Evolutionary conservation across 805 yeast genomes (phyloP).

Genomic region (Yamadazyma ubonensis): DNA sequence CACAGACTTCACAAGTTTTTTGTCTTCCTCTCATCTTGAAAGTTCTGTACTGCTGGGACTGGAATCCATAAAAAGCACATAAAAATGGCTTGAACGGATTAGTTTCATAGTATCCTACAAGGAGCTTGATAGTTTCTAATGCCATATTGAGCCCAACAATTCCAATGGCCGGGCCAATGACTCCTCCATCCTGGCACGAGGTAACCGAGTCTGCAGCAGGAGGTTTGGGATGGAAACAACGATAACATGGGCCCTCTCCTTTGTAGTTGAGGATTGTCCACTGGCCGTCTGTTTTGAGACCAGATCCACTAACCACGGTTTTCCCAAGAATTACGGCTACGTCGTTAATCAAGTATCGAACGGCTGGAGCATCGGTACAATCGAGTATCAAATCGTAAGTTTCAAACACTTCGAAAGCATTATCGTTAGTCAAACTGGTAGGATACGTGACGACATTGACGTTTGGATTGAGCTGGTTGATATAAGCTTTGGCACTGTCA

Average conservation of each 20-base stretch:
- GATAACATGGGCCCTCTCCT: slow-evolving; percentile 80
- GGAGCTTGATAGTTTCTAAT: slow-evolving; percentile 74
- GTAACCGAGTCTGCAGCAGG: slow-evolving; percentile 82
- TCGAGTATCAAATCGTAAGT: slow-evolving; percentile 78
- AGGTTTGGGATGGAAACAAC: slow-evolving; percentile 90
- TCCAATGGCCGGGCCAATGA: slow-evolving; percentile 93
- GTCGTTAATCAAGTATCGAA: slow-evolving; percentile 85
- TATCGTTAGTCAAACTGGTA: slow-evolving; percentile 47
- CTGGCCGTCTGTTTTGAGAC: slow-evolving; percentile 90
- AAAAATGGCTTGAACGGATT: slow-evolving; percentile 67
- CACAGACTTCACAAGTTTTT: slow-evolving; percentile 62
- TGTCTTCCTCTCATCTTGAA: slow-evolving; percentile 79
- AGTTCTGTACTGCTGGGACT: slow-evolving; percentile 61
- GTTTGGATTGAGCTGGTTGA: slow-evolving; percentile 63
- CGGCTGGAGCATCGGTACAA: slow-evolving; percentile 91
- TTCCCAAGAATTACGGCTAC: slow-evolving; percentile 65
- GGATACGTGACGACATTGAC: slow-evolving; percentile 56
- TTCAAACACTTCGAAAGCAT: slow-evolving; percentile 63
- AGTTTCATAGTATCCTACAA: slow-evolving; percentile 51
- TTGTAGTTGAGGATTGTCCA: slow-evolving; percentile 67
- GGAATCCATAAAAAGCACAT: slow-evolving; percentile 65
- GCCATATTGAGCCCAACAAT: slow-evolving; percentile 88
- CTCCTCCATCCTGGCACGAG: slow-evolving; percentile 86
- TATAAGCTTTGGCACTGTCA: slow-evolving; percentile 66
- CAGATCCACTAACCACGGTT: slow-evolving; percentile 88